Evolutionary conservation across 2,329 filamentous ascomycete species (phyloP).

Genomic region (Claviceps citrina): DNA sequence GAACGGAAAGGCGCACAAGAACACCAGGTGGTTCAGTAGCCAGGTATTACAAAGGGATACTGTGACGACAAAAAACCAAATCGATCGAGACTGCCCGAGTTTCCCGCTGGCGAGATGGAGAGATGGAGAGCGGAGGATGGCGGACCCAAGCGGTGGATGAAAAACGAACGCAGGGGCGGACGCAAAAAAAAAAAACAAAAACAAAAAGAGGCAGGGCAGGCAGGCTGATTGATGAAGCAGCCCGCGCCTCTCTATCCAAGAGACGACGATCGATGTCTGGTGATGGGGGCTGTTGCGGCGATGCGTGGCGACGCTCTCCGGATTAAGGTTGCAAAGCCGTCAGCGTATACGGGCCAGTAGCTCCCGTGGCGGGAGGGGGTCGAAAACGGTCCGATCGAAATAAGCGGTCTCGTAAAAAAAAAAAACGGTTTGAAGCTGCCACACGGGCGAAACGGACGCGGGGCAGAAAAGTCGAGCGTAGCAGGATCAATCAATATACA

Average conservation of each 20-base stretch:
- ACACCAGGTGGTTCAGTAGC: slow-evolving; percentile 13
- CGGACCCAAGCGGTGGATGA: neutral
- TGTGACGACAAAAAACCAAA: slow-evolving; percentile 7
- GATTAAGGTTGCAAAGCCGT: neutral
- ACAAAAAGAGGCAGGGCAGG: neutral
- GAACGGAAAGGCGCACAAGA: slow-evolving; percentile 4
- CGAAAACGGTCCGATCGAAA: slow-evolving; percentile 4
- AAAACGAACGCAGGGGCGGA: neutral
- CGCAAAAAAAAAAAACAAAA: too few relatives aligned
- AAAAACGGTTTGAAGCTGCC: too few relatives aligned
- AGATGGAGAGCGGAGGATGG: neutral
- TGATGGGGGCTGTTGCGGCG: neutral
- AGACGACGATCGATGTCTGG: neutral
- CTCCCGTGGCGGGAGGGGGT: neutral
- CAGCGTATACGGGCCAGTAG: neutral
- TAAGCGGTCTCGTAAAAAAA: neutral
- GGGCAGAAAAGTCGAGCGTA: slow-evolving; percentile 17
- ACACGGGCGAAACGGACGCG: too few relatives aligned
- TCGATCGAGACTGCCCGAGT: slow-evolving; percentile 1
- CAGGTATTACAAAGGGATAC: slow-evolving; percentile 21
- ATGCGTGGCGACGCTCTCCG: neutral
- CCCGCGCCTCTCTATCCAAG: neutral
- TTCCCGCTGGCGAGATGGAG: neutral
- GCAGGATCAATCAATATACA: slow-evolving; percentile 23
- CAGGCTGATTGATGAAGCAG: neutral